These are phyloP conservation scores for Ilyonectria destructans DNA, from an alignment of 2,329 filamentous ascomycete species.

Conservation along the genomic window DNA sequence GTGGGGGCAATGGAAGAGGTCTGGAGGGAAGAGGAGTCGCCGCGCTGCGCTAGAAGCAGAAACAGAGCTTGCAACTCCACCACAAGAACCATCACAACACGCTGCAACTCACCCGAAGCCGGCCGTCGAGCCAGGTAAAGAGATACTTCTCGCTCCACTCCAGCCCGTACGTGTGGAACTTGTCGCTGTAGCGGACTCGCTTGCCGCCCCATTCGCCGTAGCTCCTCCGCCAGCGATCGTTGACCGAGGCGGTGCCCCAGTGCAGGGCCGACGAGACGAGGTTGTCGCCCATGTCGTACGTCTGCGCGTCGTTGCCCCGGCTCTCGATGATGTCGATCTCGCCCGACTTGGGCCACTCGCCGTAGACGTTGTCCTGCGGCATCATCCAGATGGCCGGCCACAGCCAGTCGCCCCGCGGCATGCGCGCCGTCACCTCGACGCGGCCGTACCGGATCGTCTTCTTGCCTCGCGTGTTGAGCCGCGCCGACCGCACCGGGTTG, in stretches of 20 bases:
- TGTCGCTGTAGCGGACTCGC: constrained; percentile 55
- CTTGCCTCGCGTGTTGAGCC: constrained; percentile 60
- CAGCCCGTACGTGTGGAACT: constrained; percentile 66
- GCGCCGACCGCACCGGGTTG: constrained; percentile 65
- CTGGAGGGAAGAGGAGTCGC: too few species aligned
- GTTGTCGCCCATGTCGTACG: constrained; percentile 54
- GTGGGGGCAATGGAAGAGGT: too few species aligned
- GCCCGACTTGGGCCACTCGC: constrained; percentile 66
- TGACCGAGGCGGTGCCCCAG: constrained; percentile 57
- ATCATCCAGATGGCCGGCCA: constrained; percentile 66
- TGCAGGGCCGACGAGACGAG: constrained; percentile 61
- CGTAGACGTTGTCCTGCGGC: constrained; percentile 64
- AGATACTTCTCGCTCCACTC: constrained; percentile 68
- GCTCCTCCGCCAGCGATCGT: constrained; percentile 53
- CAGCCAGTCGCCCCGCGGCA: constrained; percentile 70
- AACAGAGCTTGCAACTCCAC: too few species aligned
- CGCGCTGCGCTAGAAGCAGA: too few species aligned
- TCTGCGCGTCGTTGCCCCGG: constrained; percentile 62
- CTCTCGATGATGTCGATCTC: constrained; percentile 70
- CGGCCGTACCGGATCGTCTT: constrained; percentile 65
- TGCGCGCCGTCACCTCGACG: constrained; percentile 68
- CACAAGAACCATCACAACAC: too few species aligned
- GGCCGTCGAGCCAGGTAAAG: constrained; percentile 66
- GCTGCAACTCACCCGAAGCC: constrained; percentile 54
- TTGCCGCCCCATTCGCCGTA: constrained; percentile 51